Base-by-base conservation (phyloP, 2,329 filamentous ascomycete genomes). In the Epicoccum nigrum region DNA sequence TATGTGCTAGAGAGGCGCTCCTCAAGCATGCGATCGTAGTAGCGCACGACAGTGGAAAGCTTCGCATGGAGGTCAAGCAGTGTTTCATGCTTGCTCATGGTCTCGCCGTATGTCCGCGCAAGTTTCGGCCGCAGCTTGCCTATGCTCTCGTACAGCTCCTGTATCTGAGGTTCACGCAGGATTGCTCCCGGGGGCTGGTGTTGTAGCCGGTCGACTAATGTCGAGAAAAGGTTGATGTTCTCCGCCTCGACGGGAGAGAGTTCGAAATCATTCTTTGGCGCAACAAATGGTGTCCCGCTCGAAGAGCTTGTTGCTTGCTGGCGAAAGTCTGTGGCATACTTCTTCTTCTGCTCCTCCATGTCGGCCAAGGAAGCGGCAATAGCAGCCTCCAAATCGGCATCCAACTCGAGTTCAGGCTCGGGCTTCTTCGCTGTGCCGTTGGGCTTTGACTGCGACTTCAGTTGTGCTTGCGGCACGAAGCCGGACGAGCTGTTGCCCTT, bases 11-110 rank as follows among this genome's bases (percentile, higher is more conserved):
- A 96, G 20, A 99, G 80, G 31, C 94, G 86, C 58, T 99, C 94
- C 74, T 99, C 94, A 13, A 99, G 82, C 94, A 99, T 97, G 32
- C 92, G 86, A 73, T 99, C 94, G 69, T 99, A 99, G 70, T 97
- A 97, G 27, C 94, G 86, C 4, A 99, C 94, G 20, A 97, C 94
- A 0, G 93, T 97, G 0, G 93, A 94, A 19, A 99, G 80, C 71
- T 99, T 99, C 15, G 92, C 89, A 70, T 99, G 94, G 0, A 99
- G 80, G 71, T 99, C 94, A 19, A 97, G 83, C 8, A 99, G 81
- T 0, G 93, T 94, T 71, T 99, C 92, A 73, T 97, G 94, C 75
- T 99, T 99, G 83, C 94, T 97, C 94, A 99, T 97, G 0, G 94
- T 97, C 77, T 99, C 94, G 47, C 94, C 94, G 69, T 97, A 97